Evolutionary conservation across 2,329 filamentous ascomycete species (phyloP).

Genomic region (Neofusicoccum ribis): DNA sequence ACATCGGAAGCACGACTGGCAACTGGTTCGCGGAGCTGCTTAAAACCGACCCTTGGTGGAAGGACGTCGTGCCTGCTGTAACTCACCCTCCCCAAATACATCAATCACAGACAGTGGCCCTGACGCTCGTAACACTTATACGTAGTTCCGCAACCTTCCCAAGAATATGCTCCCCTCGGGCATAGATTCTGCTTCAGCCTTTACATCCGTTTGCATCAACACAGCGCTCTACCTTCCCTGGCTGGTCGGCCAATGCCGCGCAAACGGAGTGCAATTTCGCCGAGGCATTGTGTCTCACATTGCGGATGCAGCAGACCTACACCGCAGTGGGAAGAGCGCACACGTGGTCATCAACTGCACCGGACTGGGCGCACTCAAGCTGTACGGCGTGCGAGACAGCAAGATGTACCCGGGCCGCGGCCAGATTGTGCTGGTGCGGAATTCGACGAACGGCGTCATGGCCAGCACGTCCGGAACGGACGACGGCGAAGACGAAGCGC

Average conservation of each 20-base stretch:
- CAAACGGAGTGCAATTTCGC: constrained; percentile 63
- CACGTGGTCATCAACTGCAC: constrained; percentile 83
- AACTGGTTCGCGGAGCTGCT: constrained; percentile 69
- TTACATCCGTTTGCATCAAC: constrained; percentile 89
- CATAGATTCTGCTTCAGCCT: constrained; percentile 71
- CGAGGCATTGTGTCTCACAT: constrained; percentile 61
- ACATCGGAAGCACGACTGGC: constrained; percentile 55
- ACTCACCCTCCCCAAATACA: constrained; percentile 37
- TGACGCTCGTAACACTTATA: background rate
- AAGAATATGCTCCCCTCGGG: constrained; percentile 58
- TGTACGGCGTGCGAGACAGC: constrained; percentile 79
- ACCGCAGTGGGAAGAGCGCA: constrained; percentile 59
- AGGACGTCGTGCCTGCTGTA: constrained; percentile 64
- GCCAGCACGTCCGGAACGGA: constrained; percentile 69
- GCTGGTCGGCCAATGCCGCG: constrained; percentile 77
- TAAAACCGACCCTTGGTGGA: constrained; percentile 71
- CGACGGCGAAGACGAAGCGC: constrained; percentile 69
- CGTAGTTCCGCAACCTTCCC: constrained; percentile 62
- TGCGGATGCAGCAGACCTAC: constrained; percentile 63
- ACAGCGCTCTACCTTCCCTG: constrained; percentile 84
- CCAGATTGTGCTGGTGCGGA: constrained; percentile 81
- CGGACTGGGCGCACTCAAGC: constrained; percentile 69
- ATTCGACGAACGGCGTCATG: constrained; percentile 69
- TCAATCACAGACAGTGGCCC: background rate
- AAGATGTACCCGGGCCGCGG: constrained; percentile 75